Conservation (phyloP, 2,329 filamentous ascomycete genomes). For the Fusarium tuaranense region DNA sequence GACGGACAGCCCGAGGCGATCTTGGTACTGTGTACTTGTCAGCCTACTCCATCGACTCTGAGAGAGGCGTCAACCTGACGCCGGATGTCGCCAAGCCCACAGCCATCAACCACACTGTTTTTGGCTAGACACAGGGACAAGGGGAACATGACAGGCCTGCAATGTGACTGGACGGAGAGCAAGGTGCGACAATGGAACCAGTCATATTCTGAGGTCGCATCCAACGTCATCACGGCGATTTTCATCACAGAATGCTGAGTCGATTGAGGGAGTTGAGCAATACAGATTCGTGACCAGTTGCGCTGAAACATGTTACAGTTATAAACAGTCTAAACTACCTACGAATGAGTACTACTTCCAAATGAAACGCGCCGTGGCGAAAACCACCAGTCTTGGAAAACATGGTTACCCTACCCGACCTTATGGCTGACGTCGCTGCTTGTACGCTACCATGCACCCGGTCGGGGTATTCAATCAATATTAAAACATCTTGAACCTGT, state of each 20-base stretch:
- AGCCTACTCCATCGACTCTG: not conserved
- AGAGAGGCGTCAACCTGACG: not conserved
- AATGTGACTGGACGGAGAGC: conserved; percentile 9
- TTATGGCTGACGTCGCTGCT: conserved; percentile 28
- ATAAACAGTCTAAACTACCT: conserved; percentile 46
- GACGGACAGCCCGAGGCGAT: not conserved
- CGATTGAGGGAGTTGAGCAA: conserved; percentile 3
- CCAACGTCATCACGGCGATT: conserved; percentile 23
- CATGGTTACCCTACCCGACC: conserved; percentile 29
- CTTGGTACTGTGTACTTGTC: not conserved
- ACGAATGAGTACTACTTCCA: conserved; percentile 44
- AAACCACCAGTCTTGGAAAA: conserved; percentile 41
- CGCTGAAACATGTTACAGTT: conserved; percentile 40
- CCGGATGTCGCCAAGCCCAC: conserved; percentile 6
- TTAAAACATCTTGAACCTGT: conserved; percentile 39
- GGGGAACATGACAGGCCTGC: not conserved
- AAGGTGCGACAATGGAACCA: conserved; percentile 25
- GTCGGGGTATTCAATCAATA: conserved; percentile 39
- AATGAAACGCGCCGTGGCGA: conserved; percentile 39
- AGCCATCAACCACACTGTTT: conserved; percentile 15
- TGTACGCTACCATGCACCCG: conserved; percentile 40
- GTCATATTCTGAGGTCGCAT: conserved; percentile 12
- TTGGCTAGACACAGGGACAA: conserved; percentile 18
- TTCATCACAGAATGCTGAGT: not conserved
- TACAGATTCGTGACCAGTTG: conserved; percentile 34